Conservation (phyloP, 176 grass and related monocot genomes). For the Aegilops longissima region DNA sequence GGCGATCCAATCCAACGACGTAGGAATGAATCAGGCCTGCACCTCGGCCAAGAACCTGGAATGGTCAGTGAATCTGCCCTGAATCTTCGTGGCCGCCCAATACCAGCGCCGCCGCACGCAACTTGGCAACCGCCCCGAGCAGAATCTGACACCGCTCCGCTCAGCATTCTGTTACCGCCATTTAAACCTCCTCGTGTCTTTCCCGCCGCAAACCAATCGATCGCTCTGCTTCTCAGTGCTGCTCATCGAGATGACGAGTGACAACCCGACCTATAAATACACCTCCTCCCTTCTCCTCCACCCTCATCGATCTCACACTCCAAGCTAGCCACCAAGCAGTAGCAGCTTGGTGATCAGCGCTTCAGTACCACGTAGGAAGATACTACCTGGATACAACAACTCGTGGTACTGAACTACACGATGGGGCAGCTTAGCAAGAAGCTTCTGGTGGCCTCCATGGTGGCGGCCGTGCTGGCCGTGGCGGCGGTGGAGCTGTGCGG, state of each 20-base stretch:
- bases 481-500: slow-evolving; percentile 28
- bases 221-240: neutral
- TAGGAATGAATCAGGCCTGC: neutral
- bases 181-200: slow-evolving; percentile 30
- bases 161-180: slow-evolving; percentile 45
- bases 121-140: slow-evolving; percentile 28
- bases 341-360: neutral
- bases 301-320: slow-evolving; percentile 32
- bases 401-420: neutral
- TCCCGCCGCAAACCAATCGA: slow-evolving; percentile 41
- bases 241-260: neutral
- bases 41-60: neutral
- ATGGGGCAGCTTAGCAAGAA: slow-evolving; percentile 24
- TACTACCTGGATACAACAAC: neutral
- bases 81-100: slow-evolving; percentile 37
- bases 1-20: neutral
- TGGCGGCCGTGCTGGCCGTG: neutral
- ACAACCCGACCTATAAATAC: slow-evolving; percentile 42
- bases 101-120: slow-evolving; percentile 4
- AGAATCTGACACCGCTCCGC: slow-evolving; percentile 35
- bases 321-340: neutral
- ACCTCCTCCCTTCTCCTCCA: neutral
- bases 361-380: neutral
- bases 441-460: slow-evolving; percentile 17
- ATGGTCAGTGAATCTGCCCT: slow-evolving; percentile 31